phyloP scores from a whole-genome alignment of 495 filamentous ascomycete genomes.

The Copromyces sp. region DNA sequence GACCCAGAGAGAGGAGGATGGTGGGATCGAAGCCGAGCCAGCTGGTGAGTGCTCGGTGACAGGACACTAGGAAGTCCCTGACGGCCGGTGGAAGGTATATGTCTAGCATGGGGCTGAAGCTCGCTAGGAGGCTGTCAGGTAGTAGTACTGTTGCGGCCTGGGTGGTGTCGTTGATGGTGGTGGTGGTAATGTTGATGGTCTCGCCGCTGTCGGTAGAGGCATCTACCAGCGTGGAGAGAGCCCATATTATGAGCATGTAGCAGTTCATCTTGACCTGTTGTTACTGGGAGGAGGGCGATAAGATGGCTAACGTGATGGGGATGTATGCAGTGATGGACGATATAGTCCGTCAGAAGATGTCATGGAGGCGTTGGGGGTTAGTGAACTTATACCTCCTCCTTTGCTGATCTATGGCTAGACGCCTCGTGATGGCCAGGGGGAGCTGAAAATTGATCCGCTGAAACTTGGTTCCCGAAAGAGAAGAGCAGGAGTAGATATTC shows the following conservation, averaged over 20 bases:
- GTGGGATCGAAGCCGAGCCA: slow-evolving; percentile 31
- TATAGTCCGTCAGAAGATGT: background rate
- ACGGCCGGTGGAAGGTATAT: slow-evolving; percentile 6
- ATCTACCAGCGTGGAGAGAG: background rate
- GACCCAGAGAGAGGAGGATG: slow-evolving; percentile 23
- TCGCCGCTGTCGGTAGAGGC: background rate
- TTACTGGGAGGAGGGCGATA: background rate
- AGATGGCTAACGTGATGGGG: background rate
- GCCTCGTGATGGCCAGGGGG: background rate
- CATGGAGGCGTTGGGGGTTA: background rate
- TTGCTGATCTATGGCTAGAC: background rate
- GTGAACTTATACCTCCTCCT: background rate
- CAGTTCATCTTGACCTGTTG: background rate
- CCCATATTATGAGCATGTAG: background rate
- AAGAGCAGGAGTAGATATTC: background rate
- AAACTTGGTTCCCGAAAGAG: background rate
- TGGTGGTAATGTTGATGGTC: slow-evolving; percentile 18
- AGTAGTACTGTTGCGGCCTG: slow-evolving; percentile 5
- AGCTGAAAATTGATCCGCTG: background rate
- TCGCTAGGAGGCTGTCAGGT: slow-evolving; percentile 16
- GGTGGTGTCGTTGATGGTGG: slow-evolving; percentile 8
- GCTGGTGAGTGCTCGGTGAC: slow-evolving; percentile 18
- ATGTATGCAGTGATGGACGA: background rate
- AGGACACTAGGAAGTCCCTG: slow-evolving; percentile 11
- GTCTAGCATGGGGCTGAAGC: slow-evolving; percentile 19